These are phyloP conservation scores for Leucocoprinus leucothites DNA, from an alignment of 768 basidiomycete genomes.

Conservation along the genomic window DNA sequence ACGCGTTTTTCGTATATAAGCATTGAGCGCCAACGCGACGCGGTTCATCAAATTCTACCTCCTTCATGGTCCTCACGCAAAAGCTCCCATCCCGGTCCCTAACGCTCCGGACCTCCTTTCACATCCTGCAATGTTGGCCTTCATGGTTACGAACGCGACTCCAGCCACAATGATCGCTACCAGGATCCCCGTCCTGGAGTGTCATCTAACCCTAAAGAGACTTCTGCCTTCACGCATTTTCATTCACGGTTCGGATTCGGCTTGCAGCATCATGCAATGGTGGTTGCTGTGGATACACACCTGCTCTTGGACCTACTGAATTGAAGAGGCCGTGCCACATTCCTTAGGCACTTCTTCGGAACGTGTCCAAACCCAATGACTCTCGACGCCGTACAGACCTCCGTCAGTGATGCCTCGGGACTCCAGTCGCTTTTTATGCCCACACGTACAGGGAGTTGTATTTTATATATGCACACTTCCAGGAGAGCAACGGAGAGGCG, in stretches of 20 bases:
- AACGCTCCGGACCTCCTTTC: neutral
- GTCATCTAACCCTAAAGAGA: conserved; percentile 12
- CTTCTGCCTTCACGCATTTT: neutral
- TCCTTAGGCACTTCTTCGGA: conserved; percentile 8
- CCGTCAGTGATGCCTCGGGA: conserved; percentile 9
- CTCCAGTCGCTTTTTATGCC: neutral
- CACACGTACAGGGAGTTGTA: conserved; percentile 3
- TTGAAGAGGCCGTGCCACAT: neutral
- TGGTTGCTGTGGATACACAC: conserved; percentile 7
- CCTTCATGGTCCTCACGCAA: neutral
- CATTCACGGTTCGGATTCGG: neutral
- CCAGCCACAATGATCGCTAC: conserved; percentile 6
- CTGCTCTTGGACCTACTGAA: neutral
- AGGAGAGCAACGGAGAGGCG: neutral
- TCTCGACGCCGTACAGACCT: conserved; percentile 9
- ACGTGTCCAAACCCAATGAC: neutral
- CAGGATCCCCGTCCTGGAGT: conserved; percentile 7
- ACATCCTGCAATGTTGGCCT: conserved; percentile 5
- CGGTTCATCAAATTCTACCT: neutral
- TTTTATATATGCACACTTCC: neutral
- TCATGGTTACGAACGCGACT: conserved; percentile 2
- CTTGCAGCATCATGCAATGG: conserved; percentile 2
- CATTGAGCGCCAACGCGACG: neutral
- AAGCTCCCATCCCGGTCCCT: conserved; percentile 1
- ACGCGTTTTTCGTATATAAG: conserved; percentile 2